Percentiles rank a stretch among this genome's conserved stretches.
Evolutionary conservation across 2,329 filamentous ascomycete species (phyloP).

Genomic region (Penicillium capsulatum): DNA sequence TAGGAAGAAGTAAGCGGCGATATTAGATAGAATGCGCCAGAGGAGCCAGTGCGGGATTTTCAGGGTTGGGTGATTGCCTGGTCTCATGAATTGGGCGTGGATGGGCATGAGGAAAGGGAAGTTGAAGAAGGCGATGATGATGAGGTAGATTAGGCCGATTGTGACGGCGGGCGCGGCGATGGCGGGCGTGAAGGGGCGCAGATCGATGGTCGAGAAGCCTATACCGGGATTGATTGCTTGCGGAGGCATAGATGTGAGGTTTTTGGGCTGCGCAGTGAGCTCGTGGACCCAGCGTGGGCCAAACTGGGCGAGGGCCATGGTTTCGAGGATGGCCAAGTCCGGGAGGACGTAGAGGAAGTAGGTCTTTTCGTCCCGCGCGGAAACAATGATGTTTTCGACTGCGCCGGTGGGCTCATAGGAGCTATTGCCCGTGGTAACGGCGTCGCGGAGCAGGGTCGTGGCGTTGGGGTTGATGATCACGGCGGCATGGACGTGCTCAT

Average conservation of each 20-base stretch:
- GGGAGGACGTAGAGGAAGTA: conserved; percentile 53
- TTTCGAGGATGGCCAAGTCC: conserved; percentile 47
- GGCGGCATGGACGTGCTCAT: conserved; percentile 58
- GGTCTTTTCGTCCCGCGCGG: conserved; percentile 55
- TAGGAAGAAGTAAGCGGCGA: conserved; percentile 57
- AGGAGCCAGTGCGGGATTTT: conserved; percentile 56
- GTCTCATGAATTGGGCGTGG: conserved; percentile 55
- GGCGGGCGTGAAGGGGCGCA: conserved; percentile 57
- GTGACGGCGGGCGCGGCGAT: conserved; percentile 55
- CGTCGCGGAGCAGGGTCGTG: conserved; percentile 53
- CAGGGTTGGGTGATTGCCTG: conserved; percentile 51
- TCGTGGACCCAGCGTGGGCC: conserved; percentile 41
- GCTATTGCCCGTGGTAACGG: conserved; percentile 52
- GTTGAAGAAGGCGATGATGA: conserved; percentile 64
- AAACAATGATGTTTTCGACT: conserved; percentile 54
- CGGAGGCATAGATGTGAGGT: conserved; percentile 45
- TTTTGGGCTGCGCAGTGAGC: conserved; percentile 34
- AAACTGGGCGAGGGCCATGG: conserved; percentile 47
- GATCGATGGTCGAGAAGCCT: conserved; percentile 53
- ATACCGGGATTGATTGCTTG: conserved; percentile 56
- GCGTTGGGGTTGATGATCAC: conserved; percentile 62
- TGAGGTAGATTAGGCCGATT: conserved; percentile 63
- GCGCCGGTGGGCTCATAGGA: conserved; percentile 59
- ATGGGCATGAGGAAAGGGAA: conserved; percentile 63
- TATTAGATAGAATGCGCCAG: conserved; percentile 56